Conservation (phyloP, 768 basidiomycete species). For the Lactarius evosmus region DNA sequence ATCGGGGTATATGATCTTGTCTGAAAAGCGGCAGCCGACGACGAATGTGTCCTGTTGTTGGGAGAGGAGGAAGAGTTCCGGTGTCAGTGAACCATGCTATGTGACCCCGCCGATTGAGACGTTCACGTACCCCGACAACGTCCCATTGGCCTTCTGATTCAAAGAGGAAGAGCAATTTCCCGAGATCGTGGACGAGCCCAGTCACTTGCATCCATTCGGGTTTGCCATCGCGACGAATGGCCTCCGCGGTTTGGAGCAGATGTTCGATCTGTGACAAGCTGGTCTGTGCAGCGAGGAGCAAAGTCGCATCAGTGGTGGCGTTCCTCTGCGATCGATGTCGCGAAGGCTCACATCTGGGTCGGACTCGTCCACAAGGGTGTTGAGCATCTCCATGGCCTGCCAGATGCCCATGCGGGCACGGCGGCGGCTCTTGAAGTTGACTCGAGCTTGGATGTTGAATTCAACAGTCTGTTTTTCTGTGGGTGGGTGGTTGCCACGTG, state of each 20-base stretch:
- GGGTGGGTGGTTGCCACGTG: background rate
- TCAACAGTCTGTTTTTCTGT: conserved; percentile 84
- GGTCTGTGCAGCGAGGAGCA: conserved; percentile 44
- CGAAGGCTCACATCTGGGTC: conserved; percentile 69
- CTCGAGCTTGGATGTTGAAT: conserved; percentile 77
- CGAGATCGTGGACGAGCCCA: conserved; percentile 85
- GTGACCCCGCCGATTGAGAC: background rate
- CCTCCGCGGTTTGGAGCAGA: conserved; percentile 87
- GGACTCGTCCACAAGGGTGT: conserved; percentile 85
- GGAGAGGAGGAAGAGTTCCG: conserved; percentile 11
- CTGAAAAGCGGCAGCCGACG: conserved; percentile 83
- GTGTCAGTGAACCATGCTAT: conserved; percentile 10
- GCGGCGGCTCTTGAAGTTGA: conserved; percentile 62
- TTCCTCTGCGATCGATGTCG: background rate
- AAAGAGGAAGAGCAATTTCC: conserved; percentile 82
- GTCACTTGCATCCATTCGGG: conserved; percentile 93
- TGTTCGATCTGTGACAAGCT: conserved; percentile 84
- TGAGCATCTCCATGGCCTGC: conserved; percentile 84
- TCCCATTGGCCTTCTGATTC: conserved; percentile 92
- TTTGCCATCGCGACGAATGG: conserved; percentile 79
- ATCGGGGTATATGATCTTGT: conserved; percentile 77
- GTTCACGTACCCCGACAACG: conserved; percentile 71
- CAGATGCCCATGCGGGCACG: conserved; percentile 78
- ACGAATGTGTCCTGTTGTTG: conserved; percentile 61
- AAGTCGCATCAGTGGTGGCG: conserved; percentile 6